A percentile compares a stretch with the other conserved stretches of the same genome.
Conservation (phyloP, 2,329 filamentous ascomycete genomes). For the Venturia effusa region DNA sequence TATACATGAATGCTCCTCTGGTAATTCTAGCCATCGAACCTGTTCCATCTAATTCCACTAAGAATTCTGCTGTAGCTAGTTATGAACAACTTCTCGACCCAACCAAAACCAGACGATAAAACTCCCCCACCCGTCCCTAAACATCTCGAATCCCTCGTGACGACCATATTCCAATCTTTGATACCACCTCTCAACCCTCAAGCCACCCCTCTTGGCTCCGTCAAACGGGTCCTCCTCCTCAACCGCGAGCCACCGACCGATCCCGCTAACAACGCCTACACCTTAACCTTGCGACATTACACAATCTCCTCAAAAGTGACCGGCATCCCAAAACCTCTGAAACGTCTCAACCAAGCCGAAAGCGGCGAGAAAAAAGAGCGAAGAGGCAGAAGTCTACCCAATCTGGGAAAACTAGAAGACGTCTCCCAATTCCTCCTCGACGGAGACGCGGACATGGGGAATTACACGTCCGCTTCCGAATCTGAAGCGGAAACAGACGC, state of each 20-base stretch:
- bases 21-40: conserved; percentile 31
- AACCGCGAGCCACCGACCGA: conserved; percentile 56
- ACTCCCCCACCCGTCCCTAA: conserved; percentile 67
- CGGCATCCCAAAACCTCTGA: conserved; percentile 72
- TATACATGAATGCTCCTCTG: conserved; percentile 75
- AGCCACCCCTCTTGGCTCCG: conserved; percentile 79
- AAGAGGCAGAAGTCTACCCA: conserved; percentile 52
- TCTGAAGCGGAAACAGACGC: conserved; percentile 91
- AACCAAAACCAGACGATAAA: conserved; percentile 26
- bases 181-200: conserved; percentile 95
- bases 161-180: conserved; percentile 88
- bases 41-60: neutral
- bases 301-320: conserved; percentile 85
- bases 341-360: conserved; percentile 76
- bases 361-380: conserved; percentile 46
- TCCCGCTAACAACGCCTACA: conserved; percentile 43
- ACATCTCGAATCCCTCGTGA: conserved; percentile 85
- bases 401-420: conserved; percentile 82
- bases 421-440: conserved; percentile 92
- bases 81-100: conserved; percentile 89
- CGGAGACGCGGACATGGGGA: conserved; percentile 57
- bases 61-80: conserved; percentile 49
- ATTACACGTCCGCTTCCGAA: conserved; percentile 87
- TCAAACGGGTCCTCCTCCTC: conserved; percentile 78
- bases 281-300: conserved; percentile 84